These are phyloP conservation scores for Senna siamea DNA, from an alignment of 306 rosid species.

Conservation along the genomic window DNA sequence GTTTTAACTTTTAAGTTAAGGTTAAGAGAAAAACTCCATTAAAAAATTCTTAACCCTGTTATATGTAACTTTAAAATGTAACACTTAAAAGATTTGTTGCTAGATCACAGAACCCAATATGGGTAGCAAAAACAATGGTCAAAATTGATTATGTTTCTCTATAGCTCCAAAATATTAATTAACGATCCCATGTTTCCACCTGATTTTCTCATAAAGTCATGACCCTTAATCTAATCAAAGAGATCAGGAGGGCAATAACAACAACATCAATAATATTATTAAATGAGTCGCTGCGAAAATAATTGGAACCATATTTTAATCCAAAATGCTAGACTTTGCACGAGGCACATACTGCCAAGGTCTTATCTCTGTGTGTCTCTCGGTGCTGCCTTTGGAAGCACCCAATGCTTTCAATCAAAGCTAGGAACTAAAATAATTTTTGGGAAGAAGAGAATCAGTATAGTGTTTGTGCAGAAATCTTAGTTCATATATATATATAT, in stretches of 20 bases:
- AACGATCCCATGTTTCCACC: constrained; percentile 31
- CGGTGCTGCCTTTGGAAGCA: constrained; percentile 25
- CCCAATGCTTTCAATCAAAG: constrained; percentile 33
- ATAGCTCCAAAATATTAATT: constrained; percentile 22
- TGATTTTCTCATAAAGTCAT: constrained; percentile 3
- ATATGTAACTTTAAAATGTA: constrained; percentile 11
- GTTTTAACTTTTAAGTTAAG: not conserved
- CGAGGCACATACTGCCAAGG: constrained; percentile 32
- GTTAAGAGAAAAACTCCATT: not conserved
- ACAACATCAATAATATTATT: not conserved
- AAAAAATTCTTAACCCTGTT: not conserved
- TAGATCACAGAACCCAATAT: constrained; percentile 20
- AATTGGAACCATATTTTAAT: constrained; percentile 32
- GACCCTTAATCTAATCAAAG: constrained; percentile 38
- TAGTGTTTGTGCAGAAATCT: constrained; percentile 20
- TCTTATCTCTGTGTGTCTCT: constrained; percentile 10
- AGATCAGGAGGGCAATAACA: constrained; percentile 2
- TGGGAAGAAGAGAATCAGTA: constrained; percentile 18
- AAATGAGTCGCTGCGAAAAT: constrained; percentile 8
- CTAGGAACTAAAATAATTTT: constrained; percentile 8
- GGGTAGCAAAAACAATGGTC: constrained; percentile 37
- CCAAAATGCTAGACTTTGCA: constrained; percentile 31
- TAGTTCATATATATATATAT: not conserved
- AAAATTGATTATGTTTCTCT: constrained; percentile 3
- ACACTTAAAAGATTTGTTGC: not conserved